Conservation (phyloP, 345 rosid genomes). For the Melastoma malabathricum region DNA sequence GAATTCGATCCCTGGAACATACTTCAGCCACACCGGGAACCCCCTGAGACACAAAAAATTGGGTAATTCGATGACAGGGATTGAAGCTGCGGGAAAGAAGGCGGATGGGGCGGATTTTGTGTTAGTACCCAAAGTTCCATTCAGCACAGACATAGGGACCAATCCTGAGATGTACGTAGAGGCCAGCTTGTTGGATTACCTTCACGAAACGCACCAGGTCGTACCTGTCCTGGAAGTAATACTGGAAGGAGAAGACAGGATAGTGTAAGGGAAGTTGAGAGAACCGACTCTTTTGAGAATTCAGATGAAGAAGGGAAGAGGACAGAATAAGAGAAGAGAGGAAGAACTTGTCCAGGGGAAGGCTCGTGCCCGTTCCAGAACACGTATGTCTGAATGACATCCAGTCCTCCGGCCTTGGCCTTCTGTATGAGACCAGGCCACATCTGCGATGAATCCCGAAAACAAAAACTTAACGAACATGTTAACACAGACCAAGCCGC, state of each 20-base stretch:
- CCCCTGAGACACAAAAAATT: slow-evolving; percentile 8
- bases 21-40: slow-evolving; percentile 17
- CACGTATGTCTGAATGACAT: slow-evolving; percentile 36
- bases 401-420: slow-evolving; percentile 29
- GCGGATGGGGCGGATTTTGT: too few species aligned
- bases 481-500: not conserved
- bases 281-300: not conserved
- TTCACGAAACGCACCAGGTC: slow-evolving; percentile 35
- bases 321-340: not conserved
- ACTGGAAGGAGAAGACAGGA: slow-evolving; percentile 7
- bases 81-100: not conserved
- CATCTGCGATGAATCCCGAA: slow-evolving; percentile 8
- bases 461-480: too few species aligned
- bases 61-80: not conserved
- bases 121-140: slow-evolving; percentile 16
- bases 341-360: slow-evolving; percentile 8
- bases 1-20: slow-evolving; percentile 15
- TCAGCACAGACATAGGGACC: slow-evolving; percentile 17
- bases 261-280: not conserved
- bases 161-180: slow-evolving; percentile 18
- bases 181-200: slow-evolving; percentile 29
- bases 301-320: not conserved
- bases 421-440: slow-evolving; percentile 15
- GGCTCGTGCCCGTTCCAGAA: slow-evolving; percentile 36
- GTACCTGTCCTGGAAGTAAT: slow-evolving; percentile 27